Evolutionary conservation across 2,329 filamentous ascomycete genomes (phyloP), one percentile per base, ranked within the genome.

Genomic region (Aspergillus fumigatiaffinis): DNA sequence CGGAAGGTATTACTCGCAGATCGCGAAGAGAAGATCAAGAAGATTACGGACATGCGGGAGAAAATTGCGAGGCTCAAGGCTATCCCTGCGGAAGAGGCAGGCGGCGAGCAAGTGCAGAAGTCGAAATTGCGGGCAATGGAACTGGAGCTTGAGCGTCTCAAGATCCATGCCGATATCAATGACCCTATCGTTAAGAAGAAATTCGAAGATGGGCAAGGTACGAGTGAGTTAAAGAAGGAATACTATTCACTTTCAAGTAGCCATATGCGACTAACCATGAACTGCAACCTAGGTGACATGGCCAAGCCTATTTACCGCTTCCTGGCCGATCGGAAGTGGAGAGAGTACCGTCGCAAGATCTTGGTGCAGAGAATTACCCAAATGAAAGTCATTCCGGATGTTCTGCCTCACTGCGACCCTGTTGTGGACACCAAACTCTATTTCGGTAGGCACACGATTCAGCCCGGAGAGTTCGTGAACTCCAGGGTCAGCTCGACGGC

Each of bases 291-390:
- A 97, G 92, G 89, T 63, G 92, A 97, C 75, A 93, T 97, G 91
- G 88, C 85, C 79, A 96, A 96, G 75, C 93, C 93, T 61, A 92
- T 99, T 71, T 99, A 99, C 80, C 90, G 93, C 63, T 84, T 90
- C 75, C 87, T 97, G 52, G 91, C 93, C 59, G 85, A 96, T 70
- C 80, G 83, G 67, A 92, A 95, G 79, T 99, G 94, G 94, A 87
- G 88, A 66, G 82, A 86, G 62, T 92, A 94, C 79, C 88, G 91
- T 71, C 86, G 88, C 66, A 85, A 86, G 66, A 79, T 97, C 61
- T 84, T 95, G 62, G 81, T 87, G 61, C 94, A 99, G 80, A 89
- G 94, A 71, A 88, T 97, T 69, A 80, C 84, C 51, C 91, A 96
- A 73, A 89, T 97, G 81, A 83, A 87, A 68, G 87, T 99, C 56